Evolutionary conservation across 2,329 filamentous ascomycete genomes (phyloP).

Genomic region (Thelonectria olida): DNA sequence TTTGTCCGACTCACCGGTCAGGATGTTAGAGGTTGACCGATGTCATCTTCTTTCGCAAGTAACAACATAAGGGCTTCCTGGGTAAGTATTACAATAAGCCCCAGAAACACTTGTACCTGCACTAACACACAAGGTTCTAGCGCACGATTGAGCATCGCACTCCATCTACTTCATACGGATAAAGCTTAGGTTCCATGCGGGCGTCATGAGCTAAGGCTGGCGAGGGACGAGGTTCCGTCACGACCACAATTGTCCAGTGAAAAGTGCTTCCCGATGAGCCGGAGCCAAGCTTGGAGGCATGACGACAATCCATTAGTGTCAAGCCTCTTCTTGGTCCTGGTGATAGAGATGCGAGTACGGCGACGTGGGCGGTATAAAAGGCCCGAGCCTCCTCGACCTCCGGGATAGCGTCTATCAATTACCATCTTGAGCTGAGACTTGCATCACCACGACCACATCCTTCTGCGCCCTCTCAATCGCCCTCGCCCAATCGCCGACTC

Average conservation of each 20-base stretch:
- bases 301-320: background rate
- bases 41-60: background rate
- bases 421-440: constrained; percentile 16
- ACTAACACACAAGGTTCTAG: constrained; percentile 7
- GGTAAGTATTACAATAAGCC: background rate
- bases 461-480: background rate
- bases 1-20: constrained; percentile 4
- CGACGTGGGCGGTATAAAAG: background rate
- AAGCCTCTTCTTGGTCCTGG: background rate
- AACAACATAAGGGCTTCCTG: background rate
- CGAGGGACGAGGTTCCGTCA: constrained; percentile 13
- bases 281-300: constrained; percentile 4
- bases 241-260: background rate
- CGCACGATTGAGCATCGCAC: background rate
- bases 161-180: background rate
- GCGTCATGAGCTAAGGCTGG: constrained; percentile 37
- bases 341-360: background rate
- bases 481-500: background rate
- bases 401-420: constrained; percentile 2
- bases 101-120: background rate
- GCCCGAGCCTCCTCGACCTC: background rate
- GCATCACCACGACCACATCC: constrained; percentile 11
- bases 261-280: constrained; percentile 13
- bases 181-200: constrained; percentile 12
- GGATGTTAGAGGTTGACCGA: constrained; percentile 3